Evolutionary conservation across 768 basidiomycete genomes (phyloP).

Genomic region (Lactarius trivialis): DNA sequence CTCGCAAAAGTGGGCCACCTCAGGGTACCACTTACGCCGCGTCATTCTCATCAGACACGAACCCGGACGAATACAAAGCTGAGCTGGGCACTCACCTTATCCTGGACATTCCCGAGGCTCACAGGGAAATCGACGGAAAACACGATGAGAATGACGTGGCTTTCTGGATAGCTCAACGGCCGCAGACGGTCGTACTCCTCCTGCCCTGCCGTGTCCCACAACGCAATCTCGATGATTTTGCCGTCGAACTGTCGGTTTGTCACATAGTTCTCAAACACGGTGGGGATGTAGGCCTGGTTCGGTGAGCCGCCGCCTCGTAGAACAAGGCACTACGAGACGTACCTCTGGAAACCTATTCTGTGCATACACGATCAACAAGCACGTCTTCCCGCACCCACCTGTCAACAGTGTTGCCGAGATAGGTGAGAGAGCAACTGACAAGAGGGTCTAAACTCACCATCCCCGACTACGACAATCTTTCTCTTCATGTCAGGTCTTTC

Average conservation of each 20-base stretch:
- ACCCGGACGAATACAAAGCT: not conserved
- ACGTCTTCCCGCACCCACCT: constrained; percentile 91
- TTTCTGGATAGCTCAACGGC: constrained; percentile 82
- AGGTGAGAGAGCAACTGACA: constrained; percentile 28
- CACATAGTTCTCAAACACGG: constrained; percentile 92
- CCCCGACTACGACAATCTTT: constrained; percentile 84
- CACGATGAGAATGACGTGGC: constrained; percentile 87
- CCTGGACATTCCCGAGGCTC: constrained; percentile 83
- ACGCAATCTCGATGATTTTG: constrained; percentile 88
- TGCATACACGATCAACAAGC: constrained; percentile 92
- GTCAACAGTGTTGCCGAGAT: constrained; percentile 4
- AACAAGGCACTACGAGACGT: constrained; percentile 28
- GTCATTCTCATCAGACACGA: constrained; percentile 12
- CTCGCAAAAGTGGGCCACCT: constrained; percentile 90
- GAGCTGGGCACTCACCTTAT: constrained; percentile 52
- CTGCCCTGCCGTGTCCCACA: constrained; percentile 98
- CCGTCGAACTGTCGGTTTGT: constrained; percentile 81
- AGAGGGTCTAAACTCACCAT: constrained; percentile 46
- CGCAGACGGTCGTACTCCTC: constrained; percentile 92
- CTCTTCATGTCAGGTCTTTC: constrained; percentile 70
- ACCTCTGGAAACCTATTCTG: constrained; percentile 97
- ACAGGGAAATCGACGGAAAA: constrained; percentile 93
- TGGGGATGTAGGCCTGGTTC: constrained; percentile 80
- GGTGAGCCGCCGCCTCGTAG: constrained; percentile 19
- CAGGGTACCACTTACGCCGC: constrained; percentile 73